Evolutionary conservation across 1,284 basidiomycete species (phyloP).

Genomic region (Cryptococcus sp.): DNA sequence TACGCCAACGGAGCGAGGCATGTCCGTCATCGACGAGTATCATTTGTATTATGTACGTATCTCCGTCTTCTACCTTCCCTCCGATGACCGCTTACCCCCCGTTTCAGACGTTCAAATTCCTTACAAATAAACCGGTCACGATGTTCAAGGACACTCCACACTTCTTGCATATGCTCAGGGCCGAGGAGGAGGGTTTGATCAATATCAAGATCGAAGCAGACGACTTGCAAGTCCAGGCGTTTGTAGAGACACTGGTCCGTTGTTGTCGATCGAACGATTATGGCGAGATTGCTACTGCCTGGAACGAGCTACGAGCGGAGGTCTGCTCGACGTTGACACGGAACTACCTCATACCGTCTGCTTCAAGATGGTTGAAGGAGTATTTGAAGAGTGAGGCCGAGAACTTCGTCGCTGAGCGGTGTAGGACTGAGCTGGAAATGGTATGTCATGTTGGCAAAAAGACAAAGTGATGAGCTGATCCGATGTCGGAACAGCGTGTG

Average conservation of each 20-base stretch:
- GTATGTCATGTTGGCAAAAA: constrained; percentile 56
- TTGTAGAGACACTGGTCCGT: constrained; percentile 68
- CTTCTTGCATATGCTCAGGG: constrained; percentile 87
- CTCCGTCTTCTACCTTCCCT: not conserved
- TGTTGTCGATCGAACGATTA: constrained; percentile 84
- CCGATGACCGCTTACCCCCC: not conserved
- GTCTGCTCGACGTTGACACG: constrained; percentile 78
- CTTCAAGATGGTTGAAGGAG: constrained; percentile 83
- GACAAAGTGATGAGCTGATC: not conserved
- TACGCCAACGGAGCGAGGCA: constrained; percentile 87
- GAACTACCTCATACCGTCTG: constrained; percentile 72
- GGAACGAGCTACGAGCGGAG: constrained; percentile 84
- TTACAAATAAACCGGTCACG: constrained; percentile 75
- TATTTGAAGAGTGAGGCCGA: constrained; percentile 88
- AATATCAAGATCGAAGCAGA: constrained; percentile 72
- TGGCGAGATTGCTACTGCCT: constrained; percentile 80
- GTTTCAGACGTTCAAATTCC: constrained; percentile 89
- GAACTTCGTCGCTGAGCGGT: constrained; percentile 71
- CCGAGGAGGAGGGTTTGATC: constrained; percentile 85
- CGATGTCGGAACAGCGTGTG: constrained; percentile 42
- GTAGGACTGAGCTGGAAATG: constrained; percentile 68
- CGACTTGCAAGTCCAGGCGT: constrained; percentile 62
- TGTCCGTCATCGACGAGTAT: constrained; percentile 83
- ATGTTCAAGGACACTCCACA: constrained; percentile 72
- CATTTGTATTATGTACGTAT: constrained; percentile 81